Evolutionary conservation across 139 green algal genomes (phyloP).

Genomic region (Chloropicon primus): DNA sequence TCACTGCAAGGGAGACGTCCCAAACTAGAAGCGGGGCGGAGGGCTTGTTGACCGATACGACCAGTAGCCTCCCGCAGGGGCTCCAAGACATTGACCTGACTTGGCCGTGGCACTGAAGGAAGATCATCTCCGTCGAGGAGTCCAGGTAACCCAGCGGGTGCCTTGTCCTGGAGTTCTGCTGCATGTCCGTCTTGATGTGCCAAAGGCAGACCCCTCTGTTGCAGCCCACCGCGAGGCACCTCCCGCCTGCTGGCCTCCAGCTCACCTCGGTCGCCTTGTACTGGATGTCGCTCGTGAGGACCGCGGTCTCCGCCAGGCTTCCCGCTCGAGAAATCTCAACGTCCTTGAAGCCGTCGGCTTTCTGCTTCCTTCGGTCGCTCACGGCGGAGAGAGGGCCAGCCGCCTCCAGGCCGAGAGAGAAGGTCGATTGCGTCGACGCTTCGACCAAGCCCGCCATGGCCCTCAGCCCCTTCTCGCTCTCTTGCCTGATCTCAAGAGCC

Average conservation of each 20-base stretch:
- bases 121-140: not conserved
- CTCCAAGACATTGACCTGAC: not conserved
- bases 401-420: not conserved
- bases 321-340: not conserved
- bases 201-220: not conserved
- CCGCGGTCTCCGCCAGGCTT: not conserved
- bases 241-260: not conserved
- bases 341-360: not conserved
- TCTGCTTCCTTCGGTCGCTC: not conserved
- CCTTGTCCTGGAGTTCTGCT: not conserved
- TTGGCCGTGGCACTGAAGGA: not conserved
- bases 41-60: not conserved
- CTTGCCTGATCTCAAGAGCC: not conserved
- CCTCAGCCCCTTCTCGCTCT: not conserved
- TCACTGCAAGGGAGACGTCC: not conserved
- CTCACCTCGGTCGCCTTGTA: not conserved
- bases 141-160: not conserved
- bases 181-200: not conserved
- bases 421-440: not conserved
- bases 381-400: too few species aligned
- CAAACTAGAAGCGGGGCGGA: not conserved
- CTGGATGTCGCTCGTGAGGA: not conserved
- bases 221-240: not conserved
- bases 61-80: not conserved
- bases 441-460: not conserved